Conservation (phyloP, 257 asterid species). For the Salvia miltiorrhiza region DNA sequence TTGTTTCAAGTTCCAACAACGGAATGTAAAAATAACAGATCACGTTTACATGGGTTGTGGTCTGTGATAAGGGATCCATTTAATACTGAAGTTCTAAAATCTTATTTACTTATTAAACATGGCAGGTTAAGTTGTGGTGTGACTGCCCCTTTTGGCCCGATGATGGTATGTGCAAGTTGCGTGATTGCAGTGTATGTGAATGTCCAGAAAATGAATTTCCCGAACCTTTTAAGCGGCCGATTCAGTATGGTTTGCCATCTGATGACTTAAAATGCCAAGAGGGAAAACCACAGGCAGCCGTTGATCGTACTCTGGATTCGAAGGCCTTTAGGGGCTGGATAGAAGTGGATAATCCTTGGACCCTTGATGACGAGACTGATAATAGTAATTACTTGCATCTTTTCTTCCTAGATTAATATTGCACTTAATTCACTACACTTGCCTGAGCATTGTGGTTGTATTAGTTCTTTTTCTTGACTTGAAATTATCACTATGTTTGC, state of each 20-base stretch:
- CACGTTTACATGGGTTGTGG: not conserved
- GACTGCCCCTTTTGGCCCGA: constrained; percentile 99
- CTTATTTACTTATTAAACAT: constrained; percentile 23
- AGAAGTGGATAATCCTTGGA: constrained; percentile 95
- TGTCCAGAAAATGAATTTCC: constrained; percentile 94
- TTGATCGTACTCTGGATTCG: constrained; percentile 88
- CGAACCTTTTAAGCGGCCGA: constrained; percentile 60
- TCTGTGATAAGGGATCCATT: not conserved
- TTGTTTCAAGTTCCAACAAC: not conserved
- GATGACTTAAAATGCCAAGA: constrained; percentile 93
- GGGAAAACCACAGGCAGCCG: constrained; percentile 85
- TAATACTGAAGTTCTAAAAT: constrained; percentile 17
- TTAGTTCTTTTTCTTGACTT: not conserved
- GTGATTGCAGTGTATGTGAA: constrained; percentile 96
- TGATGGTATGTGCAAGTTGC: constrained; percentile 94
- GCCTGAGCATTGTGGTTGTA: not conserved
- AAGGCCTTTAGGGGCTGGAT: constrained; percentile 90
- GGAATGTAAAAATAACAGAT: not conserved
- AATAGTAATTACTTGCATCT: constrained; percentile 51
- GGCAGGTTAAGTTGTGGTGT: constrained; percentile 93
- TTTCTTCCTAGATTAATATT: constrained; percentile 15
- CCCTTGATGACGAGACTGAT: constrained; percentile 87
- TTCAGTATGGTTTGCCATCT: constrained; percentile 41
- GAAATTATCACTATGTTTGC: constrained; percentile 4
- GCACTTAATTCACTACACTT: not conserved